These are phyloP conservation scores for Sabuloglossum arenarium DNA, from an alignment of 495 filamentous ascomycete species.

Conservation along the genomic window DNA sequence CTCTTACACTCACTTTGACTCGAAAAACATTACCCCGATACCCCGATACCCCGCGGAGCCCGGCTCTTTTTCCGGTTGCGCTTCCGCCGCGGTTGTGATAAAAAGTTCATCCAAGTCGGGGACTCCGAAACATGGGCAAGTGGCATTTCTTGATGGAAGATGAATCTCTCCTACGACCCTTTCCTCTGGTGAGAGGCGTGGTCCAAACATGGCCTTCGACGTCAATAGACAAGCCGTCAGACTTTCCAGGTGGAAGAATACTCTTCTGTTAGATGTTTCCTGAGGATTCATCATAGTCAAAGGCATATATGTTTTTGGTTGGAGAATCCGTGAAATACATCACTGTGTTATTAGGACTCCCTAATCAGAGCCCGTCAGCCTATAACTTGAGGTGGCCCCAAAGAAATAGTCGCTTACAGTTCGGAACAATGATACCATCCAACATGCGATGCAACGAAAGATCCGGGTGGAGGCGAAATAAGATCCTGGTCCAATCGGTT, in stretches of 20 bases:
- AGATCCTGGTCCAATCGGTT: constrained; percentile 16
- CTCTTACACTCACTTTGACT: constrained; percentile 44
- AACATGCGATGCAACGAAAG: constrained; percentile 36
- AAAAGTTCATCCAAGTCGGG: constrained; percentile 34
- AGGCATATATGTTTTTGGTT: constrained; percentile 47
- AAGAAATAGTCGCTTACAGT: constrained; percentile 28
- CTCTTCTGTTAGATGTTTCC: constrained; percentile 42
- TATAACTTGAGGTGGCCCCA: background rate
- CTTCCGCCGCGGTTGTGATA: constrained; percentile 51
- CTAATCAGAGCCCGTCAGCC: constrained; percentile 8
- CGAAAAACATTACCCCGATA: constrained; percentile 48
- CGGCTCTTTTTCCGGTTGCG: constrained; percentile 25
- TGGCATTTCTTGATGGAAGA: constrained; percentile 46
- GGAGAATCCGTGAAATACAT: constrained; percentile 75
- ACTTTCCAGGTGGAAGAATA: constrained; percentile 37
- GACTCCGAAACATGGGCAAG: constrained; percentile 52
- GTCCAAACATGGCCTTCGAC: constrained; percentile 54
- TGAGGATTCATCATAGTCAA: constrained; percentile 43
- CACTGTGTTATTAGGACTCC: constrained; percentile 40
- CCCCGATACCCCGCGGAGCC: constrained; percentile 37
- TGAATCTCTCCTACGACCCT: constrained; percentile 42
- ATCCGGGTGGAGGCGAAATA: constrained; percentile 46
- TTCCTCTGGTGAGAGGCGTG: constrained; percentile 43
- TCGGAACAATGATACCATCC: constrained; percentile 56
- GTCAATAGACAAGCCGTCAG: constrained; percentile 33